A percentile compares a stretch with the other conserved stretches of the same genome.
Evolutionary conservation across 257 asterid genomes (phyloP).

Genomic region (Nicotiana paniculata): DNA sequence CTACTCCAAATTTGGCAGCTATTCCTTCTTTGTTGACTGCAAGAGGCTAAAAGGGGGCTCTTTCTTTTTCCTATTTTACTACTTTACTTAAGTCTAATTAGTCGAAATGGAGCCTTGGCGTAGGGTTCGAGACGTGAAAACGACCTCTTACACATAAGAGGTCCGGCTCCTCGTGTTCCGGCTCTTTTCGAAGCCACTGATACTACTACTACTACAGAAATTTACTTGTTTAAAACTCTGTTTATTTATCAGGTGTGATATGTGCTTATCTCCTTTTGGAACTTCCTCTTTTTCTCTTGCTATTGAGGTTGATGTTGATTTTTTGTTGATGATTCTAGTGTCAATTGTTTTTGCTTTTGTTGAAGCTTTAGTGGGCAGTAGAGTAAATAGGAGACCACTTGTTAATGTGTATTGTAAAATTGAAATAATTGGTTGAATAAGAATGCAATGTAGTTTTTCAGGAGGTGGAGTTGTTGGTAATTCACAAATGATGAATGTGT

Average conservation of each 20-base stretch:
- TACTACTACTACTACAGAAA: constrained; percentile 30
- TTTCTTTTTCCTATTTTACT: constrained; percentile 1
- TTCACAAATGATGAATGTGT: background rate
- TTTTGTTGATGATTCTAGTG: constrained; percentile 11
- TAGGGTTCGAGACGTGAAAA: too few relatives aligned
- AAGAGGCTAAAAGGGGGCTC: constrained; percentile 40
- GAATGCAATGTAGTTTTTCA: background rate
- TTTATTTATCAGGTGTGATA: constrained; percentile 28
- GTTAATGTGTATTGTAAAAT: constrained; percentile 4
- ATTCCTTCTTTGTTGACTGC: constrained; percentile 80
- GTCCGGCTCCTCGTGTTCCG: too few relatives aligned
- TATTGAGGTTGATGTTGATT: constrained; percentile 21
- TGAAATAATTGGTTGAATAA: background rate
- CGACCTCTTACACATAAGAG: too few relatives aligned
- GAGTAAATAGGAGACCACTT: constrained; percentile 5
- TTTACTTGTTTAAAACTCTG: constrained; percentile 23
- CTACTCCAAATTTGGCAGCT: constrained; percentile 67
- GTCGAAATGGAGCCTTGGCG: too few relatives aligned
- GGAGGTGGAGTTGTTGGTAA: background rate
- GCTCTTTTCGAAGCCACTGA: constrained; percentile 1
- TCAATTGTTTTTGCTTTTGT: constrained; percentile 4
- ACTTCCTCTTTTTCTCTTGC: constrained; percentile 8
- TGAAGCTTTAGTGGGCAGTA: background rate
- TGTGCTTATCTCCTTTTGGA: constrained; percentile 22
- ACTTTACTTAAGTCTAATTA: background rate